Evolutionary conservation across 1,139 yeast genomes (phyloP).

Genomic region (Pichia sp.): DNA sequence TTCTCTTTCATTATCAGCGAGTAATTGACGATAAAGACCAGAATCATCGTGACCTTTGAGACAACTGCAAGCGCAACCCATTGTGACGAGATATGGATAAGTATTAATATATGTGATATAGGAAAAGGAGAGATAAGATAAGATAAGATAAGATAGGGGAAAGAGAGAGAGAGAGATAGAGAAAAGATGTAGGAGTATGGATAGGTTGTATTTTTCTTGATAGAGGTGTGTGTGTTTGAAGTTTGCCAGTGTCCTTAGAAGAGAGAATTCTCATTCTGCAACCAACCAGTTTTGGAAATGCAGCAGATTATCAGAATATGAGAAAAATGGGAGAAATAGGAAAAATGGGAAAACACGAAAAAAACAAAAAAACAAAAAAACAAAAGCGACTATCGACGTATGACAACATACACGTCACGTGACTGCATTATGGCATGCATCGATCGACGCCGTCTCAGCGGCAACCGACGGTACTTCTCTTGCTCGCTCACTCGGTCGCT

Average conservation of each 20-base stretch:
- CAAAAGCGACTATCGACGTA: too few species aligned
- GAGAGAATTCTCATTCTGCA: not conserved
- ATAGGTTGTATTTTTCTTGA: not conserved
- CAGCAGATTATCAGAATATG: not conserved
- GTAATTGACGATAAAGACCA: conserved; percentile 65
- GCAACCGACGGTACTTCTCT: too few species aligned
- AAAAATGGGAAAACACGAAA: not conserved
- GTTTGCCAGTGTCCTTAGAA: too few species aligned
- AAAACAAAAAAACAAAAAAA: not conserved
- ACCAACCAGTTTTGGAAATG: not conserved
- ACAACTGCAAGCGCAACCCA: conserved; percentile 71
- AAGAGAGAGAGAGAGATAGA: not conserved
- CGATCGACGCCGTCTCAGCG: too few species aligned
- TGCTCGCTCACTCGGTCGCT: too few species aligned
- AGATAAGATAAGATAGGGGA: too few species aligned
- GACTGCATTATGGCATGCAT: too few species aligned
- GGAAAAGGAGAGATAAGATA: not conserved
- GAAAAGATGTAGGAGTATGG: not conserved
- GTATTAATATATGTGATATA: not conserved
- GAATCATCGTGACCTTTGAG: conserved; percentile 31
- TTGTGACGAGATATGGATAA: too few species aligned
- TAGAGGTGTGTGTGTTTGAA: not conserved
- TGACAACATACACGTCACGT: too few species aligned
- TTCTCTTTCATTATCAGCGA: conserved; percentile 96
- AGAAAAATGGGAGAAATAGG: not conserved